Conservation (phyloP, 768 basidiomycete genomes). For the Amanita subjunquillea region DNA sequence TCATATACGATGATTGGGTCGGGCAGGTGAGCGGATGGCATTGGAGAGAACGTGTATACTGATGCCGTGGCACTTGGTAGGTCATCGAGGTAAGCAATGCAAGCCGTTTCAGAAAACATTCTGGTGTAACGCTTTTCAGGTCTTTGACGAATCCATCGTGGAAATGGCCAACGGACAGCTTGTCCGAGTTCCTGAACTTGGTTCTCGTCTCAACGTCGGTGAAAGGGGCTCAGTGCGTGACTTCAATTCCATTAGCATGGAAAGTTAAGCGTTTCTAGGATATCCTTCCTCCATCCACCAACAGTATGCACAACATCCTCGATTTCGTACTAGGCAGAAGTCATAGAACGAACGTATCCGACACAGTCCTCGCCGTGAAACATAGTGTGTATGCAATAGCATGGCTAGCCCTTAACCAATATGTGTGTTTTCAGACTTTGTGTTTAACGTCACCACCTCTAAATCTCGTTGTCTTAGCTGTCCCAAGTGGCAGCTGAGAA, state of each 20-base stretch:
- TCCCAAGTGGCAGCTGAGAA: constrained; percentile 40
- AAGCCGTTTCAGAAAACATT: constrained; percentile 5
- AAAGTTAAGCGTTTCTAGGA: constrained; percentile 30
- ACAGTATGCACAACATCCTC: constrained; percentile 34
- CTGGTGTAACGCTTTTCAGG: constrained; percentile 27
- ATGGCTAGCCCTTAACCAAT: constrained; percentile 86
- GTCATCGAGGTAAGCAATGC: constrained; percentile 58
- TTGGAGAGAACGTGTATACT: neutral
- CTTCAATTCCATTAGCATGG: constrained; percentile 3
- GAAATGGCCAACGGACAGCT: constrained; percentile 55
- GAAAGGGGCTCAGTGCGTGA: constrained; percentile 59
- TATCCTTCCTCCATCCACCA: constrained; percentile 47
- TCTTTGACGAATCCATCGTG: constrained; percentile 76
- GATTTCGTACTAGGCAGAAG: constrained; percentile 36
- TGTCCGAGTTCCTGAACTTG: constrained; percentile 69
- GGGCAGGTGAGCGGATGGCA: constrained; percentile 59
- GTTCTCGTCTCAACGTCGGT: constrained; percentile 65
- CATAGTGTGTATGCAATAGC: constrained; percentile 73
- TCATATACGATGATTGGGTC: constrained; percentile 78
- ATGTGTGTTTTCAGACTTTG: constrained; percentile 31
- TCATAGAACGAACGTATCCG: constrained; percentile 31
- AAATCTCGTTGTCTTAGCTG: constrained; percentile 34
- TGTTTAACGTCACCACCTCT: neutral
- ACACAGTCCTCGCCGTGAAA: constrained; percentile 62
- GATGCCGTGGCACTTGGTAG: constrained; percentile 21